Percentiles rank a stretch among this genome's conserved stretches.
Conservation (phyloP, 805 yeast genomes). For the Candida argentea region DNA sequence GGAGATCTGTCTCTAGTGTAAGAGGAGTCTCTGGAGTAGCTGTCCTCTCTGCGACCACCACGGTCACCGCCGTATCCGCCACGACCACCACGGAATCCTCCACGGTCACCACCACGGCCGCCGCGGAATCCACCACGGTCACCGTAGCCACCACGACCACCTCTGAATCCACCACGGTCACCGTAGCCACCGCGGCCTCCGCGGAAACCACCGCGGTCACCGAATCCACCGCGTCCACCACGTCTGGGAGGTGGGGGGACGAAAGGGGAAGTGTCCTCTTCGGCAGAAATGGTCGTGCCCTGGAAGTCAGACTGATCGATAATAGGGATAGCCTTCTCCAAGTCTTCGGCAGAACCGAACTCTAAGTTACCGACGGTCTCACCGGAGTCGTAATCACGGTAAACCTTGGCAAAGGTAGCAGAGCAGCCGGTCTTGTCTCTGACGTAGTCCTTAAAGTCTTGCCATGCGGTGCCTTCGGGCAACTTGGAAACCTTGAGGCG, state of each 20-base stretch:
- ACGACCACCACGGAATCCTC: slow-evolving; percentile 26
- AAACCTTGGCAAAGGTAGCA: slow-evolving; percentile 51
- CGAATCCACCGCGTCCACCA: slow-evolving; percentile 24
- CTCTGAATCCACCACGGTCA: slow-evolving; percentile 25
- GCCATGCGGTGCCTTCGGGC: slow-evolving; percentile 78
- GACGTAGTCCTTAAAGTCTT: slow-evolving; percentile 82
- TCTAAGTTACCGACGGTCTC: slow-evolving; percentile 43
- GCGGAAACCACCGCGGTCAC: slow-evolving; percentile 36
- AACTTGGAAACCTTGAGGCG: slow-evolving; percentile 61
- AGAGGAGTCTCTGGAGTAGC: slow-evolving; percentile 37
- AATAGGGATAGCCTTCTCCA: slow-evolving; percentile 63
- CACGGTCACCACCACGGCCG: slow-evolving; percentile 17
- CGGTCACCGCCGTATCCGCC: slow-evolving; percentile 11
- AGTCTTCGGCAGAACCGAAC: slow-evolving; percentile 58
- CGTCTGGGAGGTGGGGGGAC: slow-evolving; percentile 41
- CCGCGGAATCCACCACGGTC: slow-evolving; percentile 23
- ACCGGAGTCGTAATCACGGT: slow-evolving; percentile 37
- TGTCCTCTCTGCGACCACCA: slow-evolving; percentile 28
- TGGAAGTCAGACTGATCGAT: slow-evolving; percentile 64
- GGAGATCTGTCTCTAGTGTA: slow-evolving; percentile 56
- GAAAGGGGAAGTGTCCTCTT: slow-evolving; percentile 63
- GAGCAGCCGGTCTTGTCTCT: slow-evolving; percentile 59
- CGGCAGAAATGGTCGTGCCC: slow-evolving; percentile 62
- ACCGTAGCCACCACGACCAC: slow-evolving; percentile 18
- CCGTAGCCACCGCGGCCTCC: slow-evolving; percentile 31